These are phyloP conservation scores for Hibiscus syriacus DNA, from an alignment of 345 rosid species.

Conservation along the genomic window DNA sequence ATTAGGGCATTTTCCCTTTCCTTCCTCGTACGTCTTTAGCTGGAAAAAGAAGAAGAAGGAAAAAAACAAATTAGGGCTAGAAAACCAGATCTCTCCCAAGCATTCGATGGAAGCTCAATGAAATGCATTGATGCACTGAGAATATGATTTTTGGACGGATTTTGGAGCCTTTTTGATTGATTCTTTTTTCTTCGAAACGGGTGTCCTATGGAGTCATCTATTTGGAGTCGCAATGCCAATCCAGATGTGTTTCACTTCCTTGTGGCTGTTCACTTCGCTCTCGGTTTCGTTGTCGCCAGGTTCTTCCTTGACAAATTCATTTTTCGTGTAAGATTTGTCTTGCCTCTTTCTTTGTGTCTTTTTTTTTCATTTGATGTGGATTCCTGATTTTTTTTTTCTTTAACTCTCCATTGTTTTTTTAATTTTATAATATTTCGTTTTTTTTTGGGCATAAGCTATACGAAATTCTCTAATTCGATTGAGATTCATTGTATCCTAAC, in stretches of 20 bases:
- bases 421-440: background rate
- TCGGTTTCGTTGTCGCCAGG: constrained; percentile 49
- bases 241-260: constrained; percentile 45
- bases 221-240: constrained; percentile 28
- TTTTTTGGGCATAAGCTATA: background rate
- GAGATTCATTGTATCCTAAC: background rate
- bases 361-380: background rate
- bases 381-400: background rate
- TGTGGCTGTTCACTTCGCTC: constrained; percentile 53
- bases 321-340: constrained; percentile 53
- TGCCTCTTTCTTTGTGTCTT: background rate
- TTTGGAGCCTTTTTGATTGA: constrained; percentile 9
- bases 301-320: constrained; percentile 66
- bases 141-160: background rate
- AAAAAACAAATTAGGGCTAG: background rate
- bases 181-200: constrained; percentile 15
- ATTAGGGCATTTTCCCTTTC: background rate
- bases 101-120: constrained; percentile 6
- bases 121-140: background rate
- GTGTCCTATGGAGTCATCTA: constrained; percentile 44
- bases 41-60: no score
- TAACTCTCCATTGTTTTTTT: background rate
- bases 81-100: constrained; percentile 2
- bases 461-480: background rate
- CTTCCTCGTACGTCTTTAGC: background rate